Base-by-base conservation (phyloP, 2,329 filamentous ascomycete genomes). In the Aspergillus sp. region DNA sequence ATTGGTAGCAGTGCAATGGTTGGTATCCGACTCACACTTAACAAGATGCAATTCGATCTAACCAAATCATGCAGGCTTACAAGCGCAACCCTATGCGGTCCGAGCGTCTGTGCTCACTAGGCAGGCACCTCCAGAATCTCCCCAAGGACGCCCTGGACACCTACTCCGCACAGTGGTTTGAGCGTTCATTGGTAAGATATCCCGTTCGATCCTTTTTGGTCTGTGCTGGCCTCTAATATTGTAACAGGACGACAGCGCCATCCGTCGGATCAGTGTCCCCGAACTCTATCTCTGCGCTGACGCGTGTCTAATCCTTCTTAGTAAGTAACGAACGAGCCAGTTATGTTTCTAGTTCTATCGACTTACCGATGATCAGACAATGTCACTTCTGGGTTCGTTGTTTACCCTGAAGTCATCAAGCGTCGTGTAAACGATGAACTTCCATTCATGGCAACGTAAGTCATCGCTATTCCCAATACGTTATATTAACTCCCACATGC, bases 401-500 rank as follows among this genome's bases (percentile, higher is more conserved):
- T 96, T 40, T 96, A 96, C 75, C 90, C 90, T 22, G 82, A 84
- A 56, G 81, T 86, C 56, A 91, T 96, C 71, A 79, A 82, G 59
- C 80, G 82, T 58, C 86, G 83, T 61, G 80, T 96, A 46, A 82
- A 86, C 65, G 83, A 87, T 61, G 90, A 96, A 75, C 83, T 97
- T 13, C 93, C 93, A 1, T 96, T 96, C 77, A 96, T 93, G 89
- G 83, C 86, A 7, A 92, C 87, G 7, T 82, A 83, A 68, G 79
- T 70, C n/a, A n/a, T 17, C 19, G 3, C 13, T 40, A 20, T 17
- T 24, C 9, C 15, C 11, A 9, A 19, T 17, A 42, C 13, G n/a
- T 37, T 49, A 3, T 47, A 13, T 39, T 12, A 33, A 49, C 3
- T 45, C 15, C 22, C 12, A 7, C 15, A 34, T 34, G 41, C 64